Evolutionary conservation across 768 basidiomycete genomes (phyloP), one percentile per base, ranked within the genome.

Genomic region (Macrocybe gigantea): DNA sequence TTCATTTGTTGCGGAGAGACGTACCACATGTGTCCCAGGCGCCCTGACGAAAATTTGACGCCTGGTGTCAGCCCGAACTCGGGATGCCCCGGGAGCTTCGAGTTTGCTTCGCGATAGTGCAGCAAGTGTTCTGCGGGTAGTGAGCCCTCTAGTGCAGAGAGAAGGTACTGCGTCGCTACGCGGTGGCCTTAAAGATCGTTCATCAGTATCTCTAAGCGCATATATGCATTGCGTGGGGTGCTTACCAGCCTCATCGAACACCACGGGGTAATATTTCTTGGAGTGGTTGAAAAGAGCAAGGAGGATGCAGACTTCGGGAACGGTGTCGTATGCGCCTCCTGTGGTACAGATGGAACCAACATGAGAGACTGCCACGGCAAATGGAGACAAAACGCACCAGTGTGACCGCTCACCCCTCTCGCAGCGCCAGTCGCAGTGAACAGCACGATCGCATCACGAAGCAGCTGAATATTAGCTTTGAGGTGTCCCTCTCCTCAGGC

Each of bases 11-110:
- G 29, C 34, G 12, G 39, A 36, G 14, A 35, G 38, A 60, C 71
- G 43, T 53, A 75, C 90, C 90, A 93, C 77, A 92, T 82, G 65
- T 93, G 91, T 1, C 91, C 91, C 13, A 93, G 78, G 60, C 91
- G 85, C n/a, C 91, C 91, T 1, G 90, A 93, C 2, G 90, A 92
- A 69, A 93, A 93, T 66, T 91, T 90, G 67, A 93, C 80, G 30
- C 91, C 91, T n/a, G 91, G 91, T 0, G 91, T 93, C 50, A 93
- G 72, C 15, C 91, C 91, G 6, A 93, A 74, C 66, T 93, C 91
- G 10, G 91, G 91, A 59, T 93, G 91, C 10, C 90, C 91, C 2
- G 91, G 91, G 33, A 93, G 83, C 58, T 86, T 85, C 33, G 88
- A 85, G 65, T 91, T 77, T 49, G 91, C 91, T 59, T 82, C 85